Evolutionary conservation across 2,329 filamentous ascomycete species (phyloP), one percentile per base, ranked within the genome.

Genomic region (Calonectria pauciramosa): DNA sequence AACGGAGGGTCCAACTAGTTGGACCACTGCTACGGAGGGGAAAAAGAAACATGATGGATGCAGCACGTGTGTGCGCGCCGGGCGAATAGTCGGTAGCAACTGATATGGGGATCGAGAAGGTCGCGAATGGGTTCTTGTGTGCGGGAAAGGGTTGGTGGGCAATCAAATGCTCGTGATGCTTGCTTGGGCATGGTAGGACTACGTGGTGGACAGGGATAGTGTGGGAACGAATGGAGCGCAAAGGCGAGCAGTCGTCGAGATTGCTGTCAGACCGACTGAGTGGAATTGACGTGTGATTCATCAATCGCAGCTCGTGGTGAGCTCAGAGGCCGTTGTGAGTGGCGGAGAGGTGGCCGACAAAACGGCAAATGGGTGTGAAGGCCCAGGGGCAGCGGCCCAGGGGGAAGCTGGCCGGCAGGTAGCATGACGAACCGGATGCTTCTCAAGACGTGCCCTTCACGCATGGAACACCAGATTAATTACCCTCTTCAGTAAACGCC

Each of bases 351-450:
- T 10, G 52, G 28, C 18, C 41, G 41, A 60, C 30, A 44, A 36
- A 18, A 32, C 30, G 16, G 54, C 18, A 36, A 63, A 32, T 59
- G 68, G 32, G 34, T 70, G 32, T 23, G n/a, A 16, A 64, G 38
- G 60, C 14, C 36, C 60, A 64, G 59, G 54, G 34, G n/a, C 68
- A 38, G 16, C 26, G 36, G 26, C 34, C 34, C 51, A 49, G 60
- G 23, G 63, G 49, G 54, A 16, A 23, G n/a, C 56, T 38, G 11
- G 56, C 56, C 28, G 52, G 52, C 36, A 71, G 41, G 52, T 63
- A 49, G 70, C 44, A 67, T 59, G 38, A 51, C 49, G 52, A 63
- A 68, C 65, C 70, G 60, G 70, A 72, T 72, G 52, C 63, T 52
- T 26, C n/a, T 41, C 54, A 67, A 72, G 65, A 30, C 52, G 41